Conservation (phyloP, 768 basidiomycete genomes). For the Dioszegia hungarica region DNA sequence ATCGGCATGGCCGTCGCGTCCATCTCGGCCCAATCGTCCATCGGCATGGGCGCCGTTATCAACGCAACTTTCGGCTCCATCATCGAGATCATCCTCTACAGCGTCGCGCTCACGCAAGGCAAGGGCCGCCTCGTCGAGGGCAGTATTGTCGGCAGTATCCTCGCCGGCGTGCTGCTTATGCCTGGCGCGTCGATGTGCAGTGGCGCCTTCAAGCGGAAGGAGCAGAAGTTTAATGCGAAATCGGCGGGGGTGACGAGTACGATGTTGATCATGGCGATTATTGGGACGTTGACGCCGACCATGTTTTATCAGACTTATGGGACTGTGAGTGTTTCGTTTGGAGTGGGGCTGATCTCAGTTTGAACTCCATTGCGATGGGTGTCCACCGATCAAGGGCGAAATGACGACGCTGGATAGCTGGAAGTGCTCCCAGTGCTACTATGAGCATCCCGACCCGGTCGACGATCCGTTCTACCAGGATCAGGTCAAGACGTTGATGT, state of each 20-base stretch:
- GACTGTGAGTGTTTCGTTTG: conserved; percentile 60
- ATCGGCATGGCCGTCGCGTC: conserved; percentile 99
- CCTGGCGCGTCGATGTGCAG: conserved; percentile 94
- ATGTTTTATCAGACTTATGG: conserved; percentile 98
- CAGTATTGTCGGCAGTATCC: conserved; percentile 86
- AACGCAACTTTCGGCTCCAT: conserved; percentile 99
- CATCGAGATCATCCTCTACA: conserved; percentile 91
- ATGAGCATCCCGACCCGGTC: conserved; percentile 87
- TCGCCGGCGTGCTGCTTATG: conserved; percentile 95
- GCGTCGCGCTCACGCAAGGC: conserved; percentile 78
- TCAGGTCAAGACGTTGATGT: conserved; percentile 92
- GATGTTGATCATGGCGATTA: conserved; percentile 99
- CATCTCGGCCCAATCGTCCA: conserved; percentile 95
- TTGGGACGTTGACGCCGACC: conserved; percentile 89
- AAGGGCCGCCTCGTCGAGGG: conserved; percentile 96
- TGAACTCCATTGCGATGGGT: conserved; percentile 46
- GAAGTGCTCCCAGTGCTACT: conserved; percentile 88
- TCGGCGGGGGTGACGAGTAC: conserved; percentile 97
- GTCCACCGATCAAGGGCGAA: conserved; percentile 23
- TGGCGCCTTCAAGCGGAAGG: conserved; percentile 81
- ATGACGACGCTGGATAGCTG: conserved; percentile 55
- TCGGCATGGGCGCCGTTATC: conserved; percentile 99
- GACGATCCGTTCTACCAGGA: conserved; percentile 94
- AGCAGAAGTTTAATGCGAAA: conserved; percentile 98
- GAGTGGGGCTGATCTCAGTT: conserved; percentile 18